Base-by-base conservation (phyloP, 106 monocot genomes). In the Dioscorea dumetorum region DNA sequence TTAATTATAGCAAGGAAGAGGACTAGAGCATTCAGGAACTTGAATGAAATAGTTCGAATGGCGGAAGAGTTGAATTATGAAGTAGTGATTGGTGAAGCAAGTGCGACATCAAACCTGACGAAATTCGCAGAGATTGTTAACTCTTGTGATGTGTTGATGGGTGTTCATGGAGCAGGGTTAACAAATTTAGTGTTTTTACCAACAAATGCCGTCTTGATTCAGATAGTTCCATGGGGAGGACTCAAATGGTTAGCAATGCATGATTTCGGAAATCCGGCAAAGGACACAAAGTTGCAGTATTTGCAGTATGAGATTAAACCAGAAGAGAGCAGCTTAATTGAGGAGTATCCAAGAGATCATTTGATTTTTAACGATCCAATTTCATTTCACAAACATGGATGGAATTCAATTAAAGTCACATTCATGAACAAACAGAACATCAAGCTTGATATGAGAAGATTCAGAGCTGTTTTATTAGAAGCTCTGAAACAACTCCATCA, bases 161-260 rank as follows among this genome's bases (percentile, higher is more conserved):
- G 86, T 0, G 93, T 94, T 12, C 93, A 90, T 48, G 93, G 93
- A 2, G 86, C 93, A 0, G 90, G 90, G 33, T 77, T 94, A 33
- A 84, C 84, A 7, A 94, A 90, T 63, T 28, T 82, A 9, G 64
- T 90, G 62, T 94, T 90, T 68, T 67, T 94, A 16, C 93, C 93
- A 0, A 50, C 57, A 7, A 59, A 71, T 8, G 88, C 77, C 0
- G 57, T 75, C 10, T 10, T 89, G 15, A 77, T 89, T 10, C 84
- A 81, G 54, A 48, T 85, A 0, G 82, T 85, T 19, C 90, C 90
- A 2, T 85, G 77, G 79, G 86, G 90, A 10, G 67, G 66, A 33
- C 59, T 88, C 67, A 78, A 84, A 9, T 79, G 81, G 84, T 84
- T 88, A 14, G 72, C 81, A 0, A 68, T 20, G 35, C 66, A 66